These are phyloP conservation scores for Teratosphaeria pseudoeucalypti DNA, from an alignment of 2,329 filamentous ascomycete genomes.

Conservation along the genomic window DNA sequence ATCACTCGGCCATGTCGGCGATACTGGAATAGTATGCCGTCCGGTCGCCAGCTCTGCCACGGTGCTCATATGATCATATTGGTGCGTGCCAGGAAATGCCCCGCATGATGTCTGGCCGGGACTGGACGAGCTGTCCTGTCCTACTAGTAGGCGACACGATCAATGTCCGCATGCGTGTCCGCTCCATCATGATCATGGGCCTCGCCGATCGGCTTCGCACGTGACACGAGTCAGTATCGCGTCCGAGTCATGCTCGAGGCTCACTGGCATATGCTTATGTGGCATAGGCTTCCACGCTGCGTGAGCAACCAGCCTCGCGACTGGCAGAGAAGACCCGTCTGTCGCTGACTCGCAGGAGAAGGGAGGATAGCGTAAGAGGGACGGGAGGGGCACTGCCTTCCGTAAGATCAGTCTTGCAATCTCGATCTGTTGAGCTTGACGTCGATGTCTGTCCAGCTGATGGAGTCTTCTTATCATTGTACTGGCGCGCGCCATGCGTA, in stretches of 20 bases:
- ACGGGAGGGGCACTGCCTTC: not conserved
- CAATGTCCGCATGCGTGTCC: no score
- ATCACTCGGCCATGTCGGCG: not conserved
- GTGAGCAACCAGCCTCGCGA: not conserved
- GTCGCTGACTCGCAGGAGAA: not conserved
- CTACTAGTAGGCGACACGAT: no score
- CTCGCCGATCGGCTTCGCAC: not conserved
- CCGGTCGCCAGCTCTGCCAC: no score
- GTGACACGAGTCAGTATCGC: not conserved
- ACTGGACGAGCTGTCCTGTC: no score
- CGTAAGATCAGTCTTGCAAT: not conserved
- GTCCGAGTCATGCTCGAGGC: not conserved
- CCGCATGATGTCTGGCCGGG: no score
- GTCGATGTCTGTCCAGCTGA: not conserved
- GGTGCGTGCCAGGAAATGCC: no score
- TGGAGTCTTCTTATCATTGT: not conserved
- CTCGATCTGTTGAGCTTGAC: not conserved
- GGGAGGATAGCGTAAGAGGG: not conserved
- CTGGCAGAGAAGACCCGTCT: no score
- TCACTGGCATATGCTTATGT: not conserved
- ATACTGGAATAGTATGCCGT: no score
- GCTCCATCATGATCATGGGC: no score
- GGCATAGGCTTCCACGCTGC: not conserved
- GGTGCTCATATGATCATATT: no score
- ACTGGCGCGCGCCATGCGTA: not conserved